Percentiles rank a stretch among this genome's conserved stretches.
Conservation (phyloP, 768 basidiomycete genomes). For the Cystofilobasidium macerans region DNA sequence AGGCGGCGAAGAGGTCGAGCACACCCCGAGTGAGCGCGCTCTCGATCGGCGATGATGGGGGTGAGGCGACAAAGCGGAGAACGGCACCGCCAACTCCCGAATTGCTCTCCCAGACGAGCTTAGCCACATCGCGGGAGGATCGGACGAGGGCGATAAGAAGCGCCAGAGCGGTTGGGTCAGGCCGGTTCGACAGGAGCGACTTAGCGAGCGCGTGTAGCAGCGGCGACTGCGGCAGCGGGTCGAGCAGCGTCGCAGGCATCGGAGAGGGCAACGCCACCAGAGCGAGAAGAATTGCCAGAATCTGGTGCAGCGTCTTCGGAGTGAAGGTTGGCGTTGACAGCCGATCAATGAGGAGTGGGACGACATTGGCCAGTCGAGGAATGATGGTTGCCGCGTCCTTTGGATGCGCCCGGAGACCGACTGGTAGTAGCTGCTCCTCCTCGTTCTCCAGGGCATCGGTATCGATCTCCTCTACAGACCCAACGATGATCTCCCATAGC, state of each 20-base stretch:
- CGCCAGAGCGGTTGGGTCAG: conserved; percentile 40
- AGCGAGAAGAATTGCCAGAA: conserved; percentile 30
- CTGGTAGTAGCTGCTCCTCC: conserved; percentile 7
- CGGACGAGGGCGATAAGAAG: conserved; percentile 50
- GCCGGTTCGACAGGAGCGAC: background rate
- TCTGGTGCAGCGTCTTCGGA: conserved; percentile 28
- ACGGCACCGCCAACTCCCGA: conserved; percentile 9
- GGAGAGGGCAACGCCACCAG: conserved; percentile 37
- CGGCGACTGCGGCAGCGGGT: conserved; percentile 2
- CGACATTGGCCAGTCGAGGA: conserved; percentile 30
- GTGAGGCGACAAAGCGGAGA: conserved; percentile 28
- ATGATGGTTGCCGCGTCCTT: background rate
- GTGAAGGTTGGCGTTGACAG: conserved; percentile 29
- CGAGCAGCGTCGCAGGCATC: background rate
- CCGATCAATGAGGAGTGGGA: conserved; percentile 30
- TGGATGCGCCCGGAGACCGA: background rate
- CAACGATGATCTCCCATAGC: conserved; percentile 30
- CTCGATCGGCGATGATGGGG: conserved; percentile 60
- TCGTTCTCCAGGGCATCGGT: background rate
- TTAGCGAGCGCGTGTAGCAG: conserved; percentile 1
- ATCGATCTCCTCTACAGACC: background rate
- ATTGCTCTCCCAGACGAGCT: conserved; percentile 43
- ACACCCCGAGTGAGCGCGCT: conserved; percentile 32
- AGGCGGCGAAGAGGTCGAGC: conserved; percentile 51
- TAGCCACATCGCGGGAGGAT: conserved; percentile 61